These are phyloP conservation scores for Naumovozyma baii DNA, from an alignment of 805 yeast species.

Conservation along the genomic window DNA sequence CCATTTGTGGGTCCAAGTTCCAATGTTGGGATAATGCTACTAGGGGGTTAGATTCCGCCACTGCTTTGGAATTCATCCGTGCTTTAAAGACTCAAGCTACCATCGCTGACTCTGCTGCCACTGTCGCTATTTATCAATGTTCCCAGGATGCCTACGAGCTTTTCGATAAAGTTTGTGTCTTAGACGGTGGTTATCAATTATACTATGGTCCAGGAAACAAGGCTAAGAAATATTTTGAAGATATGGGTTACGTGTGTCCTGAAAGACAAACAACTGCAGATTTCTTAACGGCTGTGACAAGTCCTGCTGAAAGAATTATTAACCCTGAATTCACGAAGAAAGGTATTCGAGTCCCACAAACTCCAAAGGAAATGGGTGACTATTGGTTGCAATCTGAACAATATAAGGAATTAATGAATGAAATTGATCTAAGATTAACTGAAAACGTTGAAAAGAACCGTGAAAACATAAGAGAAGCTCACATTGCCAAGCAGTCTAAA, in stretches of 20 bases:
- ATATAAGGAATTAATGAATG: conserved; percentile 31
- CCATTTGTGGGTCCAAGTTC: conserved; percentile 38
- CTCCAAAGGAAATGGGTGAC: conserved; percentile 43
- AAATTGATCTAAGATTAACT: conserved; percentile 33
- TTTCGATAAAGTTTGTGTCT: conserved; percentile 51
- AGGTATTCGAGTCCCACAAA: conserved; percentile 44
- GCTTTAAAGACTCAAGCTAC: conserved; percentile 45
- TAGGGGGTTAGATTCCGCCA: conserved; percentile 55
- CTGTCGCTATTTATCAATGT: conserved; percentile 54
- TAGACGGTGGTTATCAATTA: conserved; percentile 50
- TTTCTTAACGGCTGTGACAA: conserved; percentile 46
- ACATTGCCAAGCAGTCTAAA: conserved; percentile 40
- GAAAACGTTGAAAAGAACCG: conserved; percentile 4
- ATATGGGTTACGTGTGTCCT: conserved; percentile 50
- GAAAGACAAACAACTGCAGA: conserved; percentile 53
- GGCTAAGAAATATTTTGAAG: conserved; percentile 41
- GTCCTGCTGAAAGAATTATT: conserved; percentile 44
- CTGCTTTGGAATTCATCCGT: conserved; percentile 47
- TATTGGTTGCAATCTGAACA: conserved; percentile 41
- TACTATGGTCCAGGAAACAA: conserved; percentile 39
- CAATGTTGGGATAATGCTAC: conserved; percentile 56
- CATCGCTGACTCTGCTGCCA: conserved; percentile 41
- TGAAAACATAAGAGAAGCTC: conserved; percentile 27
- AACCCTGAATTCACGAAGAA: conserved; percentile 29
- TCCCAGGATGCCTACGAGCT: conserved; percentile 55